phyloP scores from a whole-genome alignment of 1,139 yeast genomes.

The Schwanniomyces etchellsii region DNA sequence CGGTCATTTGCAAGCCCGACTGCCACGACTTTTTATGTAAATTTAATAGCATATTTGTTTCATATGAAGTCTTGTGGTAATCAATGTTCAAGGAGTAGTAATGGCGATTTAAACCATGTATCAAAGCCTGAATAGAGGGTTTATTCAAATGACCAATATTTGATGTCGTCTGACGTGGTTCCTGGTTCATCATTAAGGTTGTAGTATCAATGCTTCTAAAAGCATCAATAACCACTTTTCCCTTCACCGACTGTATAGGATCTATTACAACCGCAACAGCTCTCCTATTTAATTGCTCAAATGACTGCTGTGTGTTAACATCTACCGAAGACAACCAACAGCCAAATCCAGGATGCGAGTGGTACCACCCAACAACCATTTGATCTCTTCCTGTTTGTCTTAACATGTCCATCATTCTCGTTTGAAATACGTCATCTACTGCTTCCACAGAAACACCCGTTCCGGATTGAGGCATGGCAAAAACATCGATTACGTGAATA shows the following conservation, averaged over 20 bases:
- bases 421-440: conserved; percentile 97
- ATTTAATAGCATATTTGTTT: conserved; percentile 89
- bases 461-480: conserved; percentile 99
- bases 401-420: conserved; percentile 99
- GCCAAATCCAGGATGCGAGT: conserved; percentile 99
- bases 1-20: conserved; percentile 75
- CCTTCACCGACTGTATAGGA: conserved; percentile 97
- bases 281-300: conserved; percentile 89
- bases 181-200: conserved; percentile 90
- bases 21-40: conserved; percentile 97
- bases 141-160: conserved; percentile 93
- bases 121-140: conserved; percentile 96
- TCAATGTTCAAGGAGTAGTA: conserved; percentile 94
- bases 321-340: conserved; percentile 98
- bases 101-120: conserved; percentile 95
- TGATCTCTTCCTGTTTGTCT: conserved; percentile 98
- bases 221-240: conserved; percentile 98
- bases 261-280: conserved; percentile 98
- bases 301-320: conserved; percentile 95
- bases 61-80: conserved; percentile 87
- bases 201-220: conserved; percentile 90
- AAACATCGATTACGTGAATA: conserved; percentile 93
- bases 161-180: conserved; percentile 96
- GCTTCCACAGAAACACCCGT: conserved; percentile 99
- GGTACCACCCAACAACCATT: conserved; percentile 99